Evolutionary conservation across 257 asterid species (phyloP), one percentile per base, ranked within the genome.

Genomic region (Eucommia ulmoides): DNA sequence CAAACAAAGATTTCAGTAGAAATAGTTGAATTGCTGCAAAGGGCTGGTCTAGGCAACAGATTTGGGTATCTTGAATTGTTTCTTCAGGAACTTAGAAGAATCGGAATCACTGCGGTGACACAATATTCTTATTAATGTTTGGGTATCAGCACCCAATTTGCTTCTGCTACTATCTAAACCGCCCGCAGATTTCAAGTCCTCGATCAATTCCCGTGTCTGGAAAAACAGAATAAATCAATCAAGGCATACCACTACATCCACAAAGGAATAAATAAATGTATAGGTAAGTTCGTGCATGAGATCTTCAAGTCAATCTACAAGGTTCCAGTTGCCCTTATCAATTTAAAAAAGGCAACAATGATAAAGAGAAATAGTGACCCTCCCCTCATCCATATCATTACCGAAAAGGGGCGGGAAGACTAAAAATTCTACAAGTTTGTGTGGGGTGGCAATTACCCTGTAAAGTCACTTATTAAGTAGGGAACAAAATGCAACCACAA

Each of bases 71-170:
- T 70, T 89, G 73, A 76, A 85, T 52, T 89, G 94, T 67, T 89
- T 86, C 83, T 89, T 89, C 73, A 89, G 86, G 75, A 89, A 89
- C 60, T 85, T 96, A 33, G 98, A 89, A 20, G 94, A 85, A 71
- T 85, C 98, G 1, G 98, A 78, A 55, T 89, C 98, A 52, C 74
- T 62, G 53, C 94, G 68, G 54, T 85, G 98, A 59, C 98, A 85
- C 48, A 89, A 66, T 55, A 89, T 65, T 63, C 98, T 66, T 33
- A 85, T 78, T 11, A 89, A 72, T 9, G 96, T 85, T 65, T 83
- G 80, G 1, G 88, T 25, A 69, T 89, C 98, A 8, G 88, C 88
- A 20, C 96, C 96, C 59, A 83, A 24, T 65, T 57, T 80, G 57
- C 94, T 67, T 70, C 83, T 63, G 49, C 97, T 87, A 8, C 98